Evolutionary conservation across 192 early-diverging fungal genomes (phyloP), one percentile per base, ranked within the genome.

Genomic region (Borealophlyctis nickersoniae): DNA sequence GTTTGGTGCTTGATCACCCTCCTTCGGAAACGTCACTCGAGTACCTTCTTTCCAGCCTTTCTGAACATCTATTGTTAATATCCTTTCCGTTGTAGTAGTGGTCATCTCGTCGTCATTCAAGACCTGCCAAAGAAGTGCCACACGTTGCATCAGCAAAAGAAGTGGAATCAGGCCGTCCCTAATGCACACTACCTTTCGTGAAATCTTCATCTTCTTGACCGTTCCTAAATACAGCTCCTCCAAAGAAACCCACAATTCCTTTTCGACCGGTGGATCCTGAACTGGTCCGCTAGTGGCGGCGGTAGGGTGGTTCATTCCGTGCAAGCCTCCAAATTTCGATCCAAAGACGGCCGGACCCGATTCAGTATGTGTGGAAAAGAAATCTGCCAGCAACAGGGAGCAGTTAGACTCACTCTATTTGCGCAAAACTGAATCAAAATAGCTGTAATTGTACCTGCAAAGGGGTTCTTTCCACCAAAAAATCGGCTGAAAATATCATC

Each of bases 1-100:
- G 60, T 84, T 84, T 9, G 80, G 77, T 2, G 71, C 78, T 63
- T 84, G 82, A 55, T 86, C 80, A 5, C 84, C 84, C 32, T 77
- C 73, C 13, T 63, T 35, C 22, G 79, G 79, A 58, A 86, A 86
- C 7, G 72, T 76, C 29, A 86, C 68, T 27, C 65, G 52, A 11
- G 84, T 86, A 0, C 81, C 81, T 32, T 74, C 50, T 39, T 72
- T 82, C 70, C 70, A 74, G 3, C 84, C 84, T 4, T 58, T 49
- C 24, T 68, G 65, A 0, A 86, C 65, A 36, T 77, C 72, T 19
- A 86, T 74, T 5, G 82, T 84, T 2, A 86, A 65, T 28, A 78
- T 63, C 52, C 78, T 77, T n/a, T 77, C 70, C 19, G 35, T 36
- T 4, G 57, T 34, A 19, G 48, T 69, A 2, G 83, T 85, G 11